A percentile compares a stretch with the other conserved stretches of the same genome.
Evolutionary conservation across 2,329 filamentous ascomycete genomes (phyloP).

Genomic region (Aspergillus sp.): DNA sequence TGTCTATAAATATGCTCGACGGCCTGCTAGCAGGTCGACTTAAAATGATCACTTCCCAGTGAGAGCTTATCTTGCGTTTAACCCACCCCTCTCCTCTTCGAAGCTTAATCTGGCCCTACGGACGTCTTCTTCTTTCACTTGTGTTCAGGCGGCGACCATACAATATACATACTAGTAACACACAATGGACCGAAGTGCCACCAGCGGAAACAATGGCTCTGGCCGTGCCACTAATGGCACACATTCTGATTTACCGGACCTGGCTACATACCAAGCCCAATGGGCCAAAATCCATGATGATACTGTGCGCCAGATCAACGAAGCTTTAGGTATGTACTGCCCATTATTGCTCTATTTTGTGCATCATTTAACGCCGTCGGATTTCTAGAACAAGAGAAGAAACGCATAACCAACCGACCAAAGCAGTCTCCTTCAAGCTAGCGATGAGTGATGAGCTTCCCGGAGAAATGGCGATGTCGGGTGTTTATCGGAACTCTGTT

Average conservation of each 20-base stretch:
- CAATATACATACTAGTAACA: not conserved
- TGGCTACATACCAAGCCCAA: conserved; percentile 19
- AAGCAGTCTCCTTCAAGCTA: not conserved
- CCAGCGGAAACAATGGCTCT: not conserved
- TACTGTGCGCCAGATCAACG: conserved; percentile 20
- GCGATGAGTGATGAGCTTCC: not conserved
- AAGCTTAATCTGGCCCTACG: conserved; percentile 2
- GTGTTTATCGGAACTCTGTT: not conserved
- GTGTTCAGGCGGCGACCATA: not conserved
- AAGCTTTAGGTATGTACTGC: conserved; percentile 14
- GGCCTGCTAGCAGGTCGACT: not conserved
- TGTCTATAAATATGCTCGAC: conserved; percentile 4
- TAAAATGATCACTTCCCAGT: not conserved
- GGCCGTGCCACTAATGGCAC: not conserved
- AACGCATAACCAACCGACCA: not conserved
- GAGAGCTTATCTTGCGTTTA: not conserved
- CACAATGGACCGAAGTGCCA: conserved; percentile 9
- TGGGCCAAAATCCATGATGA: conserved; percentile 21
- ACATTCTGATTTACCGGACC: not conserved
- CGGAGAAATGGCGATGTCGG: not conserved
- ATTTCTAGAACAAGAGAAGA: conserved; percentile 5
- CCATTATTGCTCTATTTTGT: not conserved
- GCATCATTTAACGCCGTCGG: not conserved
- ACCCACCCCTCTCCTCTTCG: not conserved
- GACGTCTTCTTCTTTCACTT: not conserved